Conservation (phyloP, 139 green algal species). For the Pleodorina starrii region DNA sequence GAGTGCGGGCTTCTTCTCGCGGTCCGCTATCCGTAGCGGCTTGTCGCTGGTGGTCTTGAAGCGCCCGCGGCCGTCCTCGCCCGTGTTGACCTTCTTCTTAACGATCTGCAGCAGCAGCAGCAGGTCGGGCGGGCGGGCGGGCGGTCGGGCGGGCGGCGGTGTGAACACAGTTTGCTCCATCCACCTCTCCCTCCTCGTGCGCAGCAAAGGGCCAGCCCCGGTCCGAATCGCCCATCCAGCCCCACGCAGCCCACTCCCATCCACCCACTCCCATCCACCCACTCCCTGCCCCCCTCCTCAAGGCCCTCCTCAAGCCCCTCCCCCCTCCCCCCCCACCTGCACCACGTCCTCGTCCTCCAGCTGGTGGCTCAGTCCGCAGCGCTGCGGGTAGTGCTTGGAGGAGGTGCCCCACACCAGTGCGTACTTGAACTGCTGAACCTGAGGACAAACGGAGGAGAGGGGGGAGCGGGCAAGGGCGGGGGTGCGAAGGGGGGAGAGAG, state of each 20-base stretch:
- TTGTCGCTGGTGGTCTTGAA: constrained; percentile 83
- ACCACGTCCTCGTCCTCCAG: constrained; percentile 92
- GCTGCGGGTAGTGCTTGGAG: constrained; percentile 97
- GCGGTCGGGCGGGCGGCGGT: too few relatives aligned
- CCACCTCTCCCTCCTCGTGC: too few relatives aligned
- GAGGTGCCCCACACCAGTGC: constrained; percentile 95
- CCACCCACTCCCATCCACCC: too few relatives aligned
- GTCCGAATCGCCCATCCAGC: too few relatives aligned
- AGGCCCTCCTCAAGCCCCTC: neutral
- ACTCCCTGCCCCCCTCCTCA: too few relatives aligned
- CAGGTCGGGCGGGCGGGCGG: too few relatives aligned
- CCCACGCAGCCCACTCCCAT: too few relatives aligned
- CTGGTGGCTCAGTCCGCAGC: constrained; percentile 67
- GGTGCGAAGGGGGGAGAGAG: neutral
- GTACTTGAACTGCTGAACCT: constrained; percentile 94
- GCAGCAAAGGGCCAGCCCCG: too few relatives aligned
- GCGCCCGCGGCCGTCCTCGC: constrained; percentile 81
- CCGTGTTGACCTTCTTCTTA: constrained; percentile 91
- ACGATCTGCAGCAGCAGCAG: constrained; percentile 85
- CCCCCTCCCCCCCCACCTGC: constrained; percentile 59
- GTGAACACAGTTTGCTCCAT: too few relatives aligned
- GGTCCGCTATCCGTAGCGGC: constrained; percentile 89
- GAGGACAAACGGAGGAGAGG: constrained; percentile 89
- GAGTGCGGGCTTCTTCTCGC: constrained; percentile 96
- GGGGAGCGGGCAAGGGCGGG: neutral